These are phyloP conservation scores for Liquidambar formosana DNA, from an alignment of 164 flowering plant genomes.

Conservation along the genomic window DNA sequence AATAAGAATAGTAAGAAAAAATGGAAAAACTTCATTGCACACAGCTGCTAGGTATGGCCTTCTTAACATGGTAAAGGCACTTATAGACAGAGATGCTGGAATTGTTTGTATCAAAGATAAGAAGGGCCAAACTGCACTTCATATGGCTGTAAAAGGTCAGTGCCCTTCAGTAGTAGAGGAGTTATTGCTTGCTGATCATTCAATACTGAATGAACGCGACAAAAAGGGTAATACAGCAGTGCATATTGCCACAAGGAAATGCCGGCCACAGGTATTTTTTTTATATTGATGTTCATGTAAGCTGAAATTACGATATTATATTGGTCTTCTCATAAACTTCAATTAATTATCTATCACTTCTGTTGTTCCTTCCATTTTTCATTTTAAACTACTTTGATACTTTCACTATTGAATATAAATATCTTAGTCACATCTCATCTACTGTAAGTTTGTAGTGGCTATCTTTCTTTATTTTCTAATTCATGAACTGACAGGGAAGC, in stretches of 20 bases:
- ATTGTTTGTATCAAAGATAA: constrained; percentile 84
- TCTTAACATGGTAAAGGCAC: constrained; percentile 56
- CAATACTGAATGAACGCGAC: constrained; percentile 83
- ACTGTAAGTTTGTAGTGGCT: no score
- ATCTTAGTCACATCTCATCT: no score
- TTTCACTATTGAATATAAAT: no score
- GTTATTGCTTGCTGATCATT: constrained; percentile 59
- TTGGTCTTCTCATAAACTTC: no score
- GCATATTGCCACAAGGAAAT: constrained; percentile 90
- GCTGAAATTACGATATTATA: no score
- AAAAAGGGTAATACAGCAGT: constrained; percentile 92
- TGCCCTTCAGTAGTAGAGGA: constrained; percentile 67
- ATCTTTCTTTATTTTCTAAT: no score
- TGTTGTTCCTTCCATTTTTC: no score
- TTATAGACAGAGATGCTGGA: constrained; percentile 67
- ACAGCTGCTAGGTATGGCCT: constrained; percentile 72
- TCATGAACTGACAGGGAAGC: no score
- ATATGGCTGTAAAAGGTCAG: constrained; percentile 97
- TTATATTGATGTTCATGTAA: not conserved
- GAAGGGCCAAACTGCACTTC: constrained; percentile 98
- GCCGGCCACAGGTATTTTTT: constrained; percentile 66
- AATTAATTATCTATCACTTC: no score
- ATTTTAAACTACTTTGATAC: no score
- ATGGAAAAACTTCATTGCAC: constrained; percentile 96
- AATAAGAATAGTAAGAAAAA: constrained; percentile 75